Percentiles rank a stretch among this genome's conserved stretches.
These are phyloP conservation scores for Neurospora sp. DNA, from an alignment of 495 filamentous ascomycete genomes.

Conservation along the genomic window DNA sequence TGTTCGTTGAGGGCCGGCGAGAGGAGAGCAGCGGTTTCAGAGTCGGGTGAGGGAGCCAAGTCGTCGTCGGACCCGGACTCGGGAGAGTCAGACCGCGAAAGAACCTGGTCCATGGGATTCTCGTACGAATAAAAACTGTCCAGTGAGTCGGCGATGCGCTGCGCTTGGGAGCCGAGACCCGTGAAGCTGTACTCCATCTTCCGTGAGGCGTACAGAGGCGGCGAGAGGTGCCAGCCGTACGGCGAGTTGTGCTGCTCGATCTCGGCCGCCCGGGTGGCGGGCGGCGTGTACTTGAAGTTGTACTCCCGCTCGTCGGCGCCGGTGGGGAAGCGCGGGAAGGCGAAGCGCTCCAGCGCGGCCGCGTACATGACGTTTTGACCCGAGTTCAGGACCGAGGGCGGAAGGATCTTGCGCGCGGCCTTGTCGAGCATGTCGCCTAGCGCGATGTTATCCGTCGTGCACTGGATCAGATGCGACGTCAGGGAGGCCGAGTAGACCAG, in stretches of 20 bases:
- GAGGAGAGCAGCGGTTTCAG: not conserved
- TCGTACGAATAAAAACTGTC: not conserved
- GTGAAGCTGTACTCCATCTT: slow-evolving; percentile 31
- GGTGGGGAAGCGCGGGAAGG: slow-evolving; percentile 45
- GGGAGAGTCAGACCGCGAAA: not conserved
- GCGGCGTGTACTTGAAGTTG: slow-evolving; percentile 48
- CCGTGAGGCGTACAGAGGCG: slow-evolving; percentile 20
- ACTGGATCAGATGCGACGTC: slow-evolving; percentile 58
- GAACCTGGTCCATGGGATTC: not conserved
- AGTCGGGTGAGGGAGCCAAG: slow-evolving; percentile 8
- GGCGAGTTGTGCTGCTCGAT: slow-evolving; percentile 21
- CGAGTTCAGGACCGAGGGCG: slow-evolving; percentile 32
- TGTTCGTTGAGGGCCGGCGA: not conserved
- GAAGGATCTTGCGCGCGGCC: slow-evolving; percentile 63
- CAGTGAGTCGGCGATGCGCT: slow-evolving; percentile 9
- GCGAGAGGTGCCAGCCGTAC: slow-evolving; percentile 21
- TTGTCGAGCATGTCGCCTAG: slow-evolving; percentile 84
- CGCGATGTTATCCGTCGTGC: slow-evolving; percentile 61
- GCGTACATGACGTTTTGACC: slow-evolving; percentile 61
- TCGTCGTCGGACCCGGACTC: slow-evolving; percentile 2
- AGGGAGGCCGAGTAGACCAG: slow-evolving; percentile 61
- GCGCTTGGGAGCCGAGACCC: slow-evolving; percentile 23
- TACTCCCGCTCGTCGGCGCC: slow-evolving; percentile 8
- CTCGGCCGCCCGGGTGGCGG: slow-evolving; percentile 43
- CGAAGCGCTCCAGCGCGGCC: slow-evolving; percentile 63